Base-by-base conservation (phyloP, 2,329 filamentous ascomycete species). In the Lasiodiplodia citricola region DNA sequence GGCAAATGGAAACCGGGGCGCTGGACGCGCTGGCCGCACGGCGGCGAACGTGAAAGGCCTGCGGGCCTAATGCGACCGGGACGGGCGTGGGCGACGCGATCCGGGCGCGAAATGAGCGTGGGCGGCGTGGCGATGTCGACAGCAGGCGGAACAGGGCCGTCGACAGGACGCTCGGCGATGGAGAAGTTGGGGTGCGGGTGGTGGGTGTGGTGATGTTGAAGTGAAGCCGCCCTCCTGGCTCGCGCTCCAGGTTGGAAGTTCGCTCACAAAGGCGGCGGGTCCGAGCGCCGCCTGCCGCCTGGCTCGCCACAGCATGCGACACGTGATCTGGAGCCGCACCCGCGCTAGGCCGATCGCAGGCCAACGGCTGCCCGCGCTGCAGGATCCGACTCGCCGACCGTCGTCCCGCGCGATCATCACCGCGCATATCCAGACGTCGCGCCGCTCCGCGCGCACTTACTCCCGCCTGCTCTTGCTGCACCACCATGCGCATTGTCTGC, bases 161-260 rank as follows among this genome's bases (percentile, higher is more conserved):
- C 71, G 70, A 68, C 64, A 72, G 72, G 74, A 77, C 75, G 78
- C 77, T 68, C 50, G 75, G 60, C 76, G 74, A 75, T 76, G 73
- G 72, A 72, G 75, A 75, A 74, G 76, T 70, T 73, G 73, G 73
- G 70, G 70, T 69, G 75, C 51, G 58, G 67, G 58, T 68, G 67
- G 58, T 50, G 54, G 57, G 35, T 23, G 50, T 60, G 47, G 51
- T 55, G 58, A 38, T 56, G 57, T 50, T 31, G 41, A 58, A 56
- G 65, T 44, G 55, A 60, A 37, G 60, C 60, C 41, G 60, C 60
- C 41, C 58, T 63, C 58, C 58, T 63, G 58, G 58, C 57, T 28
- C 21, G 38, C 52, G 51, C 64, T 50, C 54, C 41, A 67, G 37
- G 64, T 67, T 67, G 64, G 57, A 57, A 47, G 44, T 47, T 47